Conservation (phyloP, 306 rosid genomes). For the Cotoneaster glaucophyllus region DNA sequence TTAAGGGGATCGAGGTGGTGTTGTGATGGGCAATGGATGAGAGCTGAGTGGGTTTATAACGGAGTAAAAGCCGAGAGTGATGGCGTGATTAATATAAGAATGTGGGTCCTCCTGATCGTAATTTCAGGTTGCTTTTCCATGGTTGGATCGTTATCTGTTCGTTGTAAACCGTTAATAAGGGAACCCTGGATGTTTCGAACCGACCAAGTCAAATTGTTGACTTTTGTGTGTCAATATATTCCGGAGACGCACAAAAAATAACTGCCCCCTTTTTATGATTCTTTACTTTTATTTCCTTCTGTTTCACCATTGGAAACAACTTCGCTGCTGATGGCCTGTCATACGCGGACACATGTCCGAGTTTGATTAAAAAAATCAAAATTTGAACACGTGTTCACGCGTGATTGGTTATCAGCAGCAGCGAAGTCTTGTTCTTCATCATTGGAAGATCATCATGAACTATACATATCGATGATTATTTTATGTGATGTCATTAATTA, state of each 20-base stretch:
- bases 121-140: conserved; percentile 22
- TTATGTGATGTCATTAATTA: too few species aligned
- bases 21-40: background rate
- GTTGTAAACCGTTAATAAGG: conserved; percentile 44
- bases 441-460: too few species aligned
- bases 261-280: background rate
- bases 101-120: conserved; percentile 36
- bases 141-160: background rate
- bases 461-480: too few species aligned
- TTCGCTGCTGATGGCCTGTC: too few species aligned
- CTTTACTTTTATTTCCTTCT: background rate
- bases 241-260: too few species aligned
- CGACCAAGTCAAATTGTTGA: conserved; percentile 42
- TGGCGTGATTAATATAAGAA: conserved; percentile 65
- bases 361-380: too few species aligned
- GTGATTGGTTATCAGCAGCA: too few species aligned
- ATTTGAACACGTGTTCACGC: too few species aligned
- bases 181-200: background rate
- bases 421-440: too few species aligned
- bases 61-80: conserved; percentile 70
- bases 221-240: conserved; percentile 18
- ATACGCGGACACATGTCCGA: too few species aligned
- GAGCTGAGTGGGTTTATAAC: background rate
- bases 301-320: too few species aligned
- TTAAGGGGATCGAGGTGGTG: background rate